Base-by-base conservation (phyloP, 2,329 filamentous ascomycete species). In the Epichloe coenophiala region DNA sequence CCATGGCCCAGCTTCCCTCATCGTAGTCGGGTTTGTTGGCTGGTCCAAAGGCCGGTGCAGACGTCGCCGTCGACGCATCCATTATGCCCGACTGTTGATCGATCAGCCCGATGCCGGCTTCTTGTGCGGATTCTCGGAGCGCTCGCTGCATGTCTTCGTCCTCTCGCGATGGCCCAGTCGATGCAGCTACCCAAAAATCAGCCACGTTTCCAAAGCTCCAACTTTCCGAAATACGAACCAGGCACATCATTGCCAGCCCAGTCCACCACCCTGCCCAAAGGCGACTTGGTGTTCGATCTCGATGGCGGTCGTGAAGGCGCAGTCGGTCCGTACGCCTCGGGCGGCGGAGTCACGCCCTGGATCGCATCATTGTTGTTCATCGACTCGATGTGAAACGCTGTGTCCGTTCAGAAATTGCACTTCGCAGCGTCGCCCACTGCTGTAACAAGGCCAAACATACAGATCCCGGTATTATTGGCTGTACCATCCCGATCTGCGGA, bases 251-350 rank as follows among this genome's bases (percentile, higher is more conserved):
- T 63, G 27, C 67, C 63, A 51, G 68, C 67, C 66, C 73, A 72
- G 48, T 78, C 73, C 56, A 72, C 65, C 54, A 76, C 65, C 57
- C 67, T 75, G 61, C 72, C 69, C 52, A 81, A 61, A 8, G 80
- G 78, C 36, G 80, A 82, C 58, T 71, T 71, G 55, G 74, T 74
- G 53, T 75, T 76, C 43, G 74, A 70, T 62, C 79, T 69, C 21
- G 80, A 83, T 1, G 80, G 80, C n/a, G 80, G 80, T 51, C 80
- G 71, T 17, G 80, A 81, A 0, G 77, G 76, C 5, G 75, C 73
- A 31, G 67, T 68, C 8, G 65, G 64, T 37, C 65, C 67, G 51
- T 72, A 71, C 44, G 64, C 62, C 38, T 68, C 68, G 12, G 62
- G 60, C 2, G 65, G 65, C 36, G 71, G 68, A 6, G 71, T 66